Conservation (phyloP, 306 rosid genomes). For the Malus asiatica region DNA sequence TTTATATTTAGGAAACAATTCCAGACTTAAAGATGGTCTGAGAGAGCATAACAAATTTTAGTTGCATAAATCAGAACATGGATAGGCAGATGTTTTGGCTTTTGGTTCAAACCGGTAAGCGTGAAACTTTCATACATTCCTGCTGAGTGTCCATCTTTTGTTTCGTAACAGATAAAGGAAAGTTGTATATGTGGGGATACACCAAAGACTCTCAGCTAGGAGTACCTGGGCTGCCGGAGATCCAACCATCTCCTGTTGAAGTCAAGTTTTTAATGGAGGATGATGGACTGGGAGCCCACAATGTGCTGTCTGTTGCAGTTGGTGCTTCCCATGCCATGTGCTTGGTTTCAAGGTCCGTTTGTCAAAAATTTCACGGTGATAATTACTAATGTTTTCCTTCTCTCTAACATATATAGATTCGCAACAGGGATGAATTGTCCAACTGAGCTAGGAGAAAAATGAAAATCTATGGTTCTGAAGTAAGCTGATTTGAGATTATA, state of each 20-base stretch:
- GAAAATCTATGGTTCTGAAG: not conserved
- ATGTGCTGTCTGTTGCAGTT: slow-evolving; percentile 59
- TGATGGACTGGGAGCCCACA: slow-evolving; percentile 66
- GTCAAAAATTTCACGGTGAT: not conserved
- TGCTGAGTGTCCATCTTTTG: slow-evolving; percentile 7
- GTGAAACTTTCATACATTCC: not conserved
- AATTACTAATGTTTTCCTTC: not conserved
- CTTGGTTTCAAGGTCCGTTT: slow-evolving; percentile 47
- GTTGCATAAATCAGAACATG: not conserved
- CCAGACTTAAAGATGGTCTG: not conserved
- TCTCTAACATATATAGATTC: not conserved
- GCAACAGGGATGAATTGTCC: not conserved
- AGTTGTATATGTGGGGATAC: slow-evolving; percentile 88
- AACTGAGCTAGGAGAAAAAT: slow-evolving; percentile 3
- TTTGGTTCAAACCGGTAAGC: not conserved
- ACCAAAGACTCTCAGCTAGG: slow-evolving; percentile 74
- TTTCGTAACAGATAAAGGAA: slow-evolving; percentile 57
- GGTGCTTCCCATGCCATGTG: slow-evolving; percentile 90
- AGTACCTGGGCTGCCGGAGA: slow-evolving; percentile 81
- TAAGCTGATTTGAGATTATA: not conserved
- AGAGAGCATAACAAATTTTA: not conserved
- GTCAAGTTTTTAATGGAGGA: slow-evolving; percentile 76
- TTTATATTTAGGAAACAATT: not conserved
- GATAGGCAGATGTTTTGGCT: not conserved
- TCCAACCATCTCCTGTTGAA: slow-evolving; percentile 58